A percentile compares a stretch with the other conserved stretches of the same genome.
Evolutionary conservation across 495 filamentous ascomycete genomes (phyloP).

Genomic region (Amphirosellinia nigrospora): DNA sequence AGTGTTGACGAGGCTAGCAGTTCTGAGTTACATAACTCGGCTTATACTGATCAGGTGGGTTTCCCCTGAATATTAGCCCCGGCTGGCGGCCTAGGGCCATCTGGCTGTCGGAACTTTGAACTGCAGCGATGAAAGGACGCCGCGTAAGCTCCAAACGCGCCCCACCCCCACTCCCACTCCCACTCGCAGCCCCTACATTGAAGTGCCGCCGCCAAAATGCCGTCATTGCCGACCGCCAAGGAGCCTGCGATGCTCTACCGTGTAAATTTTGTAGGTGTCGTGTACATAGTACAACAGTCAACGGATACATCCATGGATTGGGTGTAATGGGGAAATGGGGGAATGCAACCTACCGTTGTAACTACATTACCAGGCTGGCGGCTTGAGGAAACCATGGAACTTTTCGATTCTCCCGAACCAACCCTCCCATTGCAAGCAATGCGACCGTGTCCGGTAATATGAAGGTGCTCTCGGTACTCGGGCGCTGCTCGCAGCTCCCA

Average conservation of each 20-base stretch:
- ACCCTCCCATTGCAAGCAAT: slow-evolving; percentile 18
- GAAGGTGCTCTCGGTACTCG: slow-evolving; percentile 26
- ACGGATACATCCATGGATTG: not conserved
- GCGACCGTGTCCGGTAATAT: slow-evolving; percentile 17
- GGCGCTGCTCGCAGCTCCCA: slow-evolving; percentile 28
- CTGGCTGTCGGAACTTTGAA: too few relatives aligned
- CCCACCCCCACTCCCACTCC: slow-evolving; percentile 7
- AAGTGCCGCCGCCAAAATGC: slow-evolving; percentile 14
- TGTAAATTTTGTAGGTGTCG: not conserved
- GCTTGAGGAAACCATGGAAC: slow-evolving; percentile 13
- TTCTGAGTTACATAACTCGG: not conserved
- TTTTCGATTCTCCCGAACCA: not conserved
- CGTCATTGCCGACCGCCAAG: slow-evolving; percentile 23
- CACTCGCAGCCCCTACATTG: too few relatives aligned
- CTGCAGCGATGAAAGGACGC: not conserved
- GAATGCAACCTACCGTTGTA: not conserved
- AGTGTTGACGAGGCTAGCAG: not conserved
- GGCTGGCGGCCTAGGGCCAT: too few relatives aligned
- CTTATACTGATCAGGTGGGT: not conserved
- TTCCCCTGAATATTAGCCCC: slow-evolving; percentile 9
- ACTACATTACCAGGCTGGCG: too few relatives aligned
- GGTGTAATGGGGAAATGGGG: not conserved
- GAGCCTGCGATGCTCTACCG: not conserved
- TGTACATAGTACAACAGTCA: not conserved
- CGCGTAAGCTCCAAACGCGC: slow-evolving; percentile 7